These are phyloP conservation scores for Candida sithepensis DNA, from an alignment of 805 yeast genomes.

Conservation along the genomic window DNA sequence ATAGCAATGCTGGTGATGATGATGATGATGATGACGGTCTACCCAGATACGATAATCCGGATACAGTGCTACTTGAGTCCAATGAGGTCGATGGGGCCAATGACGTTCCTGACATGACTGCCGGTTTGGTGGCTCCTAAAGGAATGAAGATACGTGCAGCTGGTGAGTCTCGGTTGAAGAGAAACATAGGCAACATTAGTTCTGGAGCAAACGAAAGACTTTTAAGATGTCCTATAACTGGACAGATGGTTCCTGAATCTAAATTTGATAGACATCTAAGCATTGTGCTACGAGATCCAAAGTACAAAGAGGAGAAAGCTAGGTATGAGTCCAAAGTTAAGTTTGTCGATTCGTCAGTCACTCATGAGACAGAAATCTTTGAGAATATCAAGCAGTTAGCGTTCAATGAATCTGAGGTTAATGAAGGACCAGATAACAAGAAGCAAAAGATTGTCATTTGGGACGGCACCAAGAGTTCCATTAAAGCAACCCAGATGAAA, in stretches of 20 bases:
- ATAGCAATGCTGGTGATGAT: background rate
- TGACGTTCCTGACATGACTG: background rate
- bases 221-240: constrained; percentile 79
- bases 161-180: constrained; percentile 61
- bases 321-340: constrained; percentile 57
- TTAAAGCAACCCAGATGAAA: constrained; percentile 18
- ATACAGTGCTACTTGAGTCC: constrained; percentile 5
- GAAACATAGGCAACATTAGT: constrained; percentile 6
- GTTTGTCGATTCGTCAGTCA: constrained; percentile 34
- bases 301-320: constrained; percentile 64
- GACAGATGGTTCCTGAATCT: constrained; percentile 62
- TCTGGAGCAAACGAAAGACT: constrained; percentile 20
- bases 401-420: background rate
- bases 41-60: constrained; percentile 8
- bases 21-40: constrained; percentile 9
- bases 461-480: constrained; percentile 33
- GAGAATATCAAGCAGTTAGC: constrained; percentile 50
- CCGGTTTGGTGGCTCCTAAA: constrained; percentile 23
- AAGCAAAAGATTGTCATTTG: constrained; percentile 27
- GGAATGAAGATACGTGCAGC: constrained; percentile 68
- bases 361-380: constrained; percentile 40
- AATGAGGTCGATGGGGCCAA: constrained; percentile 7
- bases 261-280: constrained; percentile 70
- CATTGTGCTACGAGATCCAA: constrained; percentile 70
- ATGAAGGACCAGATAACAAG: constrained; percentile 12